Conservation (phyloP, 2,329 filamentous ascomycete genomes). For the Fusarium sp. region DNA sequence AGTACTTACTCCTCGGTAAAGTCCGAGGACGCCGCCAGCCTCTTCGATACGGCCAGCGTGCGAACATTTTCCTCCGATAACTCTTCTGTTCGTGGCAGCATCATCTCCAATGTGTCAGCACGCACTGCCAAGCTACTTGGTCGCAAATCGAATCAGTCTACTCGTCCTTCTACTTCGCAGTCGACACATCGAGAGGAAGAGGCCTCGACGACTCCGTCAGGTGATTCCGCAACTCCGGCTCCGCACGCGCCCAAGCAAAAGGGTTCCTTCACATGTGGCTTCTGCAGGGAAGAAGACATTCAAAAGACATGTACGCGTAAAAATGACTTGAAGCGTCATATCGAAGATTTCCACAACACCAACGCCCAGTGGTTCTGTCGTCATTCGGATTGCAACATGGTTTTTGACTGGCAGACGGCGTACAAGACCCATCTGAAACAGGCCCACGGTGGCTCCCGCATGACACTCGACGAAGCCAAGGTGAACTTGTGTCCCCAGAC, state of each 20-base stretch:
- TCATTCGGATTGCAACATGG: constrained; percentile 55
- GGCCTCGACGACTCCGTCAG: constrained; percentile 34
- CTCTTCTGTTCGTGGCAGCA: constrained; percentile 52
- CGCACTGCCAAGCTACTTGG: constrained; percentile 50
- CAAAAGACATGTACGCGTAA: constrained; percentile 57
- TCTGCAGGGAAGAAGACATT: constrained; percentile 56
- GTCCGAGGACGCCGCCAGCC: constrained; percentile 49
- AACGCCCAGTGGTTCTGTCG: constrained; percentile 60
- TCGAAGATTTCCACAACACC: constrained; percentile 59
- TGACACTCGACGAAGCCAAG: constrained; percentile 55
- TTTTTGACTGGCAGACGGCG: constrained; percentile 60
- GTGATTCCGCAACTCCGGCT: constrained; percentile 36
- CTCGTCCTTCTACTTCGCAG: constrained; percentile 35
- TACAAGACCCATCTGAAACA: constrained; percentile 60
- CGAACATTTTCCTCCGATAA: constrained; percentile 54
- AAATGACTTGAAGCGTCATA: constrained; percentile 61
- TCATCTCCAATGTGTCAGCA: constrained; percentile 54
- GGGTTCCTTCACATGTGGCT: constrained; percentile 52
- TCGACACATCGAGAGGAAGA: constrained; percentile 32
- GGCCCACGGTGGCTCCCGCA: constrained; percentile 54
- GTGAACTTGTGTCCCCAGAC: constrained; percentile 57
- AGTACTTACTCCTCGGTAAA: constrained; percentile 49
- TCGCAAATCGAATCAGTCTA: constrained; percentile 39
- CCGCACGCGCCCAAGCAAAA: constrained; percentile 51
- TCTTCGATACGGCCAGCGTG: constrained; percentile 51